Evolutionary conservation across 208 protist species (phyloP), one percentile per base, ranked within the genome.

Genomic region (Crithidia sp.): DNA sequence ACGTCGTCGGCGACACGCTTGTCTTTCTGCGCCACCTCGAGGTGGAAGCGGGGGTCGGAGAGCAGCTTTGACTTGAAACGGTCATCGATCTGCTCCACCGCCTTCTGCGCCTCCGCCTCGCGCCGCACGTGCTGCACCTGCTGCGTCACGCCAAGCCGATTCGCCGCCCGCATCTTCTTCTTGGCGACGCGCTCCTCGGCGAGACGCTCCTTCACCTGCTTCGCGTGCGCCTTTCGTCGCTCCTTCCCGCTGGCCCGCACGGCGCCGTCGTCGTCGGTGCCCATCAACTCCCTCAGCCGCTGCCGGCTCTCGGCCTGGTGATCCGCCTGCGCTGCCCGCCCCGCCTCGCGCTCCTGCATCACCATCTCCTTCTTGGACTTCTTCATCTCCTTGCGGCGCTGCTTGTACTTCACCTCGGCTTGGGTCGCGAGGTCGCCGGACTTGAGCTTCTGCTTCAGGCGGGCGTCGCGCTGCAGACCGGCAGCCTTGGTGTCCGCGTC

Each of bases 11-110:
- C 72, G 16, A 90, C 70, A 41, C 83, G 81, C 63, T 88, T 88
- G 74, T 95, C 90, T 47, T 83, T 82, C 52, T 88, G 87, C 28
- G 81, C 72, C 16, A 94, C 85, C 28, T 97, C 93, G 13, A 97
- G 70, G 71, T 97, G 89, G 63, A 92, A 97, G 45, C 93, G 90
- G 9, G 90, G 87, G 72, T 97, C 93, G 12, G 73, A 80, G 17
- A 97, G 85, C n/a, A 97, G 83, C 74, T 91, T 89, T 8, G 71
- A 82, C 71, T 89, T 81, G 84, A 97, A 97, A 60, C 92, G 92
- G 5, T 77, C 55, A 60, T 97, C 92, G 73, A 97, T 90, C 14
- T 77, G 57, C n/a, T 81, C 71, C 3, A 82, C 62, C 5, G 83
- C 91, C 37, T 61, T 37, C 66, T 79, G 59, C 2, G 88, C 84